Evolutionary conservation across 345 rosid species (phyloP), one percentile per base, ranked within the genome.

Genomic region (Microthlaspi erraticum): DNA sequence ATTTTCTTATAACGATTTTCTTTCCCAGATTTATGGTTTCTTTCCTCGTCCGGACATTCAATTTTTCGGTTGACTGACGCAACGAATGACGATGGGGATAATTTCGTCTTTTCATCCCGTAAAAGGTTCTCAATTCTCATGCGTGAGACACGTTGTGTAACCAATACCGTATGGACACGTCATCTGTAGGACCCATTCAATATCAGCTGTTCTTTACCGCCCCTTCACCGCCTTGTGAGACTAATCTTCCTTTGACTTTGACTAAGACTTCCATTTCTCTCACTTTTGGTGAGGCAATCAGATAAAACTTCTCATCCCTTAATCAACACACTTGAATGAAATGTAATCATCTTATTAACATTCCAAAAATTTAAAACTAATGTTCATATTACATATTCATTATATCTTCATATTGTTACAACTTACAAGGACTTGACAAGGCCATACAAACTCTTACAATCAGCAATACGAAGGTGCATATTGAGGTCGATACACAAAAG

Each of bases 401-500:
- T 26, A 20, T 26, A 20, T 32, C 8, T 37, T 51, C 36, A 8
- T 31, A 39, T n/a, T 48, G 49, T 50, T 57, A 13, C n/a, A 34
- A 58, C 54, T 20, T 52, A 50, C 29, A 74, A 42, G 48, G 45
- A 49, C 16, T 51, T n/a, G 0, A 1, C 9, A 36, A 49, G 43
- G 10, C n/a, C n/a, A 31, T 1, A 48, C 34, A 16, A 34, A 31
- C 6, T 70, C 23, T 59, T 48, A 29, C 18, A 34, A 26, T 71
- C 11, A 64, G 85, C 98, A 91, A 78, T 85, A 94, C 8, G 88
- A 29, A 19, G 98, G 96, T 8, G 67, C 62, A 20, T 61, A 78
- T 6, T 81, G 76, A 16, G 86, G 93, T 67, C 82, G 80, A 66
- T 89, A 91, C 42, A 91, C 86, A 42, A 89, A 91, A 2, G 96